Evolutionary conservation across 257 asterid species (phyloP), one percentile per base, ranked within the genome.

Genomic region (Primulina eburnea): DNA sequence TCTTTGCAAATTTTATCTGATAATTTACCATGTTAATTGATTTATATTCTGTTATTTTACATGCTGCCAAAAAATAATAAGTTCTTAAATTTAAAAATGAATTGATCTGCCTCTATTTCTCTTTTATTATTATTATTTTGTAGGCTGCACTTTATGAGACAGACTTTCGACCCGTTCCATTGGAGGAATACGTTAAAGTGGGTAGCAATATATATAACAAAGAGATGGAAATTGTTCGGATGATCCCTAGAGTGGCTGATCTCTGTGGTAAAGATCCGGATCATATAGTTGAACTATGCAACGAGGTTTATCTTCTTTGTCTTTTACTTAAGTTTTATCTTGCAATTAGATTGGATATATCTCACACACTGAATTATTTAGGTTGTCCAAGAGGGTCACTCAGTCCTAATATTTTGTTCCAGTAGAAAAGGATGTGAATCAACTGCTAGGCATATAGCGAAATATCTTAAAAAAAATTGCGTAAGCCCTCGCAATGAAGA

Each of bases 301-400:
- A 93, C 70, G 99, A 93, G 97, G 97, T 91, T 67, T 47, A 14
- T 69, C 79, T 75, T 68, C 65, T 77, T 56, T 70, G 67, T 73
- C 69, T 66, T 43, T 73, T 38, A 58, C 28, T 63, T 10, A 59
- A 65, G 69, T 62, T 38, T 69, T 50, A 47, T 69, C 64, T 80
- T 69, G 75, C 73, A 58, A 62, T 64, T 47, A 30, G 47, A 65
- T 52, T 35, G 73, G 78, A 57, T 68, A 68, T 64, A 38, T 71
- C 6, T 53, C 71, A 75, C 64, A 72, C 8, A 33, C 65, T 73
- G 69, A 79, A 78, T 74, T 57, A 28, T 59, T 65, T 81, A 91
- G 96, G 91, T 93, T 82, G 99, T 93, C 75, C 99, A 86, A 86
- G 99, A 93, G 68, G 97, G 96, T 75, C 92, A 93, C 86, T 93